Base-by-base conservation (phyloP, 495 filamentous ascomycete genomes). In the Aspergillus indologenus region DNA sequence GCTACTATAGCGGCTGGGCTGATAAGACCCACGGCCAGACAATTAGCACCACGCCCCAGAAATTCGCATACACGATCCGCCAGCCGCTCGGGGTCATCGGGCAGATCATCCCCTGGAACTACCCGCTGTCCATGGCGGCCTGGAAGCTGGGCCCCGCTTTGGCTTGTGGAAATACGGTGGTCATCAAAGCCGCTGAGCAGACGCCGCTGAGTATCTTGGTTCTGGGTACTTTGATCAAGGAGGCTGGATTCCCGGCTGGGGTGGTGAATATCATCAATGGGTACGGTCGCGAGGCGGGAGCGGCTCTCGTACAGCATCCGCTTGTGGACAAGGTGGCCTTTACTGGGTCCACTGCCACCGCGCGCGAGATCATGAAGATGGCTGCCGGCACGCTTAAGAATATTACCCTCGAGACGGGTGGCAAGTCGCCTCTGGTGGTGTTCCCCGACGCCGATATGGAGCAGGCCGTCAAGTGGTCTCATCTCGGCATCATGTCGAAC, bases 101-200 rank as follows among this genome's bases (percentile, higher is more conserved):
- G 18, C 90, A 95, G 75, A 96, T 96, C 62, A 95, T 96, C 55
- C 90, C 90, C 15, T 96, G 92, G 91, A 96, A 96, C 65, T 96
- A 90, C 61, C 91, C 91, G 2, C 71, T 94, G 17, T 81, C 79
- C 23, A 96, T 96, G 92, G 89, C 90, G 1, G 86, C 89, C 6
- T 96, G 92, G 92, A 97, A 97, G 68, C 75, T 97, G 0, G 91
- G 90, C 8, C 92, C 92, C 3, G 92, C 92, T 14, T 78, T 96
- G 22, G 89, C 88, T 53, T 90, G 87, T 60, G 91, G 92, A 20
- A 97, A 97, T 68, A 92, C 90, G 0, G 75, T 96, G 20, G 86
- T 97, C 3, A 71, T 97, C 26, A 97, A 97, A 73, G 83, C 91
- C 17, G 91, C 92, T 3, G 92, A 97, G 71, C 92, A 96, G 71